Conservation (phyloP, 495 filamentous ascomycete species). For the Aspergillus bridgeri region DNA sequence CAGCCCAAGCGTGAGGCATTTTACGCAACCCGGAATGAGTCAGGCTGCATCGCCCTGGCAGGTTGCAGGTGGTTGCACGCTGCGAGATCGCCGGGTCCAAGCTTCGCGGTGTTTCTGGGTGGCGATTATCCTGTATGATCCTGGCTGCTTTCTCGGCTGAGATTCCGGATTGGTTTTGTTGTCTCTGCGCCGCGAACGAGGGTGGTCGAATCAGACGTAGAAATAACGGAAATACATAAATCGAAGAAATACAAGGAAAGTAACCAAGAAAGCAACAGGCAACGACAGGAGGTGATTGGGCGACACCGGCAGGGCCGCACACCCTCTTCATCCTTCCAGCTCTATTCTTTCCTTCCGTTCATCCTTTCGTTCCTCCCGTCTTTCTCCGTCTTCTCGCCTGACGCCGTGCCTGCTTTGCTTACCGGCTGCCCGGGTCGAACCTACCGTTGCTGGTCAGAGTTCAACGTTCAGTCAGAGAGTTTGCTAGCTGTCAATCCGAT, state of each 20-base stretch:
- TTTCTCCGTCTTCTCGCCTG: neutral
- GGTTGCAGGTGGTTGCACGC: neutral
- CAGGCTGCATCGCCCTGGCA: constrained; percentile 10
- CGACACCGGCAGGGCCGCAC: neutral
- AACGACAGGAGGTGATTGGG: too few relatives aligned
- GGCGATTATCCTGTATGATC: neutral
- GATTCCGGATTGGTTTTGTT: neutral
- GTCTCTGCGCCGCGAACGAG: neutral
- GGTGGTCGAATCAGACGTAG: neutral
- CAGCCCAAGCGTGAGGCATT: neutral
- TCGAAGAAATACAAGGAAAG: too few relatives aligned
- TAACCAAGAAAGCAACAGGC: too few relatives aligned
- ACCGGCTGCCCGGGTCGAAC: constrained; percentile 9
- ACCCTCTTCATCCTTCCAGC: neutral
- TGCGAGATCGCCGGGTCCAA: too few relatives aligned
- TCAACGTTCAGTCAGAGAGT: neutral
- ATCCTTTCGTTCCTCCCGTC: neutral
- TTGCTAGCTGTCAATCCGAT: neutral
- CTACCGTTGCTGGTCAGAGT: too few relatives aligned
- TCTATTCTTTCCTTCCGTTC: too few relatives aligned
- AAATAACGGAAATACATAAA: too few relatives aligned
- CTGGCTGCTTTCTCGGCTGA: neutral
- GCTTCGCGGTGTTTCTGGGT: too few relatives aligned
- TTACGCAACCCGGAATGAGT: neutral
- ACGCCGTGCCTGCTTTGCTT: neutral